phyloP scores from a whole-genome alignment of 208 protist species.

The Acanthamoeba rhysodes region DNA sequence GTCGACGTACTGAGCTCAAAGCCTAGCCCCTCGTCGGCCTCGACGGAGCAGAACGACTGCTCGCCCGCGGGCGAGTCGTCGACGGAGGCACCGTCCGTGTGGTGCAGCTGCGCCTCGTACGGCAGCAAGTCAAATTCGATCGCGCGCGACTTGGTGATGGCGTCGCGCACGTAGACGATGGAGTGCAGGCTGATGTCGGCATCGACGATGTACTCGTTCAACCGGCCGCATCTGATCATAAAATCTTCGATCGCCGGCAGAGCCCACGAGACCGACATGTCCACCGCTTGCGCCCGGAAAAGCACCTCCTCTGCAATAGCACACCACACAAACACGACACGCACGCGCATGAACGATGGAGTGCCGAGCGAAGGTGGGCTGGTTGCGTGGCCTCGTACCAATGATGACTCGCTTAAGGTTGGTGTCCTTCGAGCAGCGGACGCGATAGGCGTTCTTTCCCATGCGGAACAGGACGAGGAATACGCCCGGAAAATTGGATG shows the following conservation, averaged over 20 bases:
- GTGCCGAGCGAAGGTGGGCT: background rate
- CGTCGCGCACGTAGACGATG: slow-evolving; percentile 21
- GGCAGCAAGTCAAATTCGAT: slow-evolving; percentile 21
- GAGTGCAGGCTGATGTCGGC: background rate
- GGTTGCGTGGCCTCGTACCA: background rate
- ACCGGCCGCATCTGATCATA: background rate
- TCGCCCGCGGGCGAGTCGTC: background rate
- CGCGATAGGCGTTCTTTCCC: background rate
- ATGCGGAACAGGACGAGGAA: slow-evolving; percentile 17
- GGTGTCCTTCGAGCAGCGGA: background rate
- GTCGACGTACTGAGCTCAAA: background rate
- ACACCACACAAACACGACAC: background rate
- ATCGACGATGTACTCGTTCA: slow-evolving; percentile 38
- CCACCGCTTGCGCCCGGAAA: background rate
- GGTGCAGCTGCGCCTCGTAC: background rate
- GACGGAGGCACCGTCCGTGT: background rate
- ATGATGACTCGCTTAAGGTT: slow-evolving; percentile 28
- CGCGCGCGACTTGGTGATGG: background rate
- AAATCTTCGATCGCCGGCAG: background rate
- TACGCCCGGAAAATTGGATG: background rate
- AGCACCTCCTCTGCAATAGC: background rate
- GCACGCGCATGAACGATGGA: background rate
- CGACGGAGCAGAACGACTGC: background rate
- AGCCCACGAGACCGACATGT: slow-evolving; percentile 33
- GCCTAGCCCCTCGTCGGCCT: background rate